Percentiles rank a stretch among this genome's conserved stretches.
phyloP scores from a whole-genome alignment of 352 stramenopile species.

The Pythium chondricola region DNA sequence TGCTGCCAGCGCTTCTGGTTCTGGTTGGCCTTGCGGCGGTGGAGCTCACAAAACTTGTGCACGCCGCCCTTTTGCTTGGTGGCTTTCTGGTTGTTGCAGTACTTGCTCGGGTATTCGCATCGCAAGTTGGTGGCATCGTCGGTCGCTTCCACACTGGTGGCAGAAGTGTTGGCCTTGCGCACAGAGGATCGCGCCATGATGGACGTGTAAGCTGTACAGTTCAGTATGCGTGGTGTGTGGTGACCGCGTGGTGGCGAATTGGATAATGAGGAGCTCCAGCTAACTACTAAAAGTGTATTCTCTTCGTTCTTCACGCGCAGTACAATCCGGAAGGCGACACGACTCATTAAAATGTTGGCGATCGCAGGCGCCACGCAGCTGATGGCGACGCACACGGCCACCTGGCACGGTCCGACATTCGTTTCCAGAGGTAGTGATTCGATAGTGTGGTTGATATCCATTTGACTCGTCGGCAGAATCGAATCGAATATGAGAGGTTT shows the following conservation, averaged over 20 bases:
- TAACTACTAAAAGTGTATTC: too few species aligned
- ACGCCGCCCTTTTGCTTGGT: constrained; percentile 19
- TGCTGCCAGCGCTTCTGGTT: constrained; percentile 19
- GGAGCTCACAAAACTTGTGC: constrained; percentile 23
- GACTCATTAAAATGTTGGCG: not conserved
- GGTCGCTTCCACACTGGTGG: not conserved
- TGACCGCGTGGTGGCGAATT: too few species aligned
- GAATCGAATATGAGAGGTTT: not conserved
- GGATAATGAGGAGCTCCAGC: not conserved
- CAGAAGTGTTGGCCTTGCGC: not conserved
- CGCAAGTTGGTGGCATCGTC: not conserved
- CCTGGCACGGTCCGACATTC: not conserved
- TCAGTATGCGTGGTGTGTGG: too few species aligned
- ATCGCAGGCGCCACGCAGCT: not conserved
- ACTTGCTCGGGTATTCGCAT: constrained; percentile 25
- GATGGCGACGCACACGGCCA: not conserved
- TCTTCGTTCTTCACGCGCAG: too few species aligned
- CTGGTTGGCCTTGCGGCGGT: constrained; percentile 19
- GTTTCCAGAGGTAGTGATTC: constrained; percentile 1
- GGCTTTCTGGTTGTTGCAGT: constrained; percentile 14
- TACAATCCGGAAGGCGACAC: too few species aligned
- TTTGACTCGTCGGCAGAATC: not conserved
- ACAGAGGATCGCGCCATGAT: not conserved
- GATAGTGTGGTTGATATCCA: not conserved
- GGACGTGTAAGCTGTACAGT: not conserved